These are phyloP conservation scores for Chenopodium berlandieri DNA, from an alignment of 148 eudicot species.

Conservation along the genomic window DNA sequence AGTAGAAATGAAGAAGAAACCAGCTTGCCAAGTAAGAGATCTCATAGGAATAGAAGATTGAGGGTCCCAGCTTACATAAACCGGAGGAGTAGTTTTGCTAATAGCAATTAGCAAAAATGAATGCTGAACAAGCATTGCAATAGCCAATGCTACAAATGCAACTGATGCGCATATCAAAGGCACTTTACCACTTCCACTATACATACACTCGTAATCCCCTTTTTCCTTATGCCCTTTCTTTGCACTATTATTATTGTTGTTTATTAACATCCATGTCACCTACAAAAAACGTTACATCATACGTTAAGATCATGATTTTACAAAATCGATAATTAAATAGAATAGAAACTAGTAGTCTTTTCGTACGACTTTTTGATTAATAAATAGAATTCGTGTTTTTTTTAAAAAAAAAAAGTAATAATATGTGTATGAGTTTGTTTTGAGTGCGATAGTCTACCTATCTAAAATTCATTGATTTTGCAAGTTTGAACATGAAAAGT, in stretches of 20 bases:
- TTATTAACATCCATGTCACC: slow-evolving; percentile 39
- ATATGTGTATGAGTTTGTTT: too few relatives aligned
- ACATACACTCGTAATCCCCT: slow-evolving; percentile 36
- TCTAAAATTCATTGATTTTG: too few relatives aligned
- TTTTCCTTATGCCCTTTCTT: background rate
- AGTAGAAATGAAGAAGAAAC: slow-evolving; percentile 73
- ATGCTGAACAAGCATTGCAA: slow-evolving; percentile 51
- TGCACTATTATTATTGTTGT: background rate
- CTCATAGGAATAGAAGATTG: slow-evolving; percentile 43
- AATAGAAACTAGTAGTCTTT: too few relatives aligned
- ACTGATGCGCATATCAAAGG: slow-evolving; percentile 43
- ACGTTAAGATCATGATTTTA: too few relatives aligned
- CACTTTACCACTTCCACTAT: slow-evolving; percentile 41
- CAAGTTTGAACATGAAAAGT: too few relatives aligned
- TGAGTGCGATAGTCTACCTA: too few relatives aligned
- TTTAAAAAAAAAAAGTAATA: too few relatives aligned
- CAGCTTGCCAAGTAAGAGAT: slow-evolving; percentile 75
- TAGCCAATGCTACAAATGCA: slow-evolving; percentile 39
- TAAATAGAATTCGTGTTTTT: too few relatives aligned
- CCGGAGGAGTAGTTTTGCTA: slow-evolving; percentile 54
- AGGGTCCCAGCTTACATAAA: slow-evolving; percentile 57
- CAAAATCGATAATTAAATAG: too few relatives aligned
- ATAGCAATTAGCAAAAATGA: slow-evolving; percentile 54
- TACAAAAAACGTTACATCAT: background rate
- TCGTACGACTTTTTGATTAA: too few relatives aligned